These are phyloP conservation scores for Tuber indicum DNA, from an alignment of 495 filamentous ascomycete species.

Conservation along the genomic window DNA sequence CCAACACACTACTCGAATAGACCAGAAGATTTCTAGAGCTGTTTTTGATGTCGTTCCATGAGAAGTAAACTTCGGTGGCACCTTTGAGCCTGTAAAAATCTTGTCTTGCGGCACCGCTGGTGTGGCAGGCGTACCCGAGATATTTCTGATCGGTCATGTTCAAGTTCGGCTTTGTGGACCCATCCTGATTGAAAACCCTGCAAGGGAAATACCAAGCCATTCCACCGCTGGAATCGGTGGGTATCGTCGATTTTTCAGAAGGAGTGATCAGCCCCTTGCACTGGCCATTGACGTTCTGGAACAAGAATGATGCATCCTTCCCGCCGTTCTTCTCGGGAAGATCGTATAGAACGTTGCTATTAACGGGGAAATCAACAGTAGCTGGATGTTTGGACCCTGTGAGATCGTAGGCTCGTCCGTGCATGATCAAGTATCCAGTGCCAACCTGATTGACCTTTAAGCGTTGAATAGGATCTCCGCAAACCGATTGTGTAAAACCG, in stretches of 20 bases:
- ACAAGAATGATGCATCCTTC: slow-evolving; percentile 89
- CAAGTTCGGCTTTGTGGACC: slow-evolving; percentile 66
- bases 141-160: slow-evolving; percentile 60
- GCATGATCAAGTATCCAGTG: slow-evolving; percentile 86
- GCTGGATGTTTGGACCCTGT: slow-evolving; percentile 64
- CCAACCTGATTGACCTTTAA: slow-evolving; percentile 75
- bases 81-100: slow-evolving; percentile 62
- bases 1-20: slow-evolving; percentile 88
- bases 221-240: slow-evolving; percentile 63
- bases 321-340: slow-evolving; percentile 72
- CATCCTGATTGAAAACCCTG: slow-evolving; percentile 84
- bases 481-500: slow-evolving; percentile 86
- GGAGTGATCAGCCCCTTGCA: slow-evolving; percentile 86
- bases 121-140: slow-evolving; percentile 85
- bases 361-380: slow-evolving; percentile 65
- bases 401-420: slow-evolving; percentile 82
- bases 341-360: slow-evolving; percentile 78
- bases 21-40: slow-evolving; percentile 79
- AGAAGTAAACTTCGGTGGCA: slow-evolving; percentile 79
- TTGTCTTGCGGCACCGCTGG: slow-evolving; percentile 57
- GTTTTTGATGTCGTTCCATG: slow-evolving; percentile 92
- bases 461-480: slow-evolving; percentile 59
- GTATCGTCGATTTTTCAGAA: slow-evolving; percentile 65
- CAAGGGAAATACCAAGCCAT: slow-evolving; percentile 98
- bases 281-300: slow-evolving; percentile 96